Base-by-base conservation (phyloP, 1,284 basidiomycete species). In the Sphaerobolus stellatus region DNA sequence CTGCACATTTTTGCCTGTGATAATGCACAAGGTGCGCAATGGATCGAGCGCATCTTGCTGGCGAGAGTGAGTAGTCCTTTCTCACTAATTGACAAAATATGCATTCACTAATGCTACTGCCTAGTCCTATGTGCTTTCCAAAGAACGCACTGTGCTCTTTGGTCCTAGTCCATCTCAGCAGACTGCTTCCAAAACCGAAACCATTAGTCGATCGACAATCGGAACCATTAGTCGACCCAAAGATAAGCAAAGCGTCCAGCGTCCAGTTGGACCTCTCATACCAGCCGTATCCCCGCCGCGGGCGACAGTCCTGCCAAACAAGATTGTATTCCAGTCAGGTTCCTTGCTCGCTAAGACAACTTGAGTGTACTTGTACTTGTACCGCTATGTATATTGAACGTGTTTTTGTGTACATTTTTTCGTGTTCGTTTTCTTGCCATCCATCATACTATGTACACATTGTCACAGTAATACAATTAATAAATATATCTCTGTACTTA, bases 1-100 rank as follows among this genome's bases (percentile, higher is more conserved):
- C 70, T 92, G 55, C 91, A 94, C 65, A 75, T 86, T 50, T 91
- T 96, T 65, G 85, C 85, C 22, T 87, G 87, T 56, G 80, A 83
- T 36, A 81, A 86, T 64, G 79, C 77, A 43, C 84, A 87, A 48
- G 90, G 90, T 28, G 77, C 79, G 62, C 75, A 75, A 63, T 81
- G 79, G 89, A 75, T 90, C 64, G 82, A 90, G 70, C 83, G 77
- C 63, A 84, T 92, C 43, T 76, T 91, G 29, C 69, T 91, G 48
- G 89, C 90, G 60, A 80, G 90, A 56, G 89, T 91, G 68, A 67
- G 88, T 76, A 29, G 25, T 38, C 38, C 27, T 41, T 24, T 27
- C 7, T n/a, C 27, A 13, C 34, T 41, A 13, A 40, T 34, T 50
- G 14, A 56, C 18, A 16, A 28, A 27, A 38, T 36, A 44, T 50